Evolutionary conservation across 495 filamentous ascomycete genomes (phyloP), one percentile per base, ranked within the genome.

Genomic region (Penicillium ucsense): DNA sequence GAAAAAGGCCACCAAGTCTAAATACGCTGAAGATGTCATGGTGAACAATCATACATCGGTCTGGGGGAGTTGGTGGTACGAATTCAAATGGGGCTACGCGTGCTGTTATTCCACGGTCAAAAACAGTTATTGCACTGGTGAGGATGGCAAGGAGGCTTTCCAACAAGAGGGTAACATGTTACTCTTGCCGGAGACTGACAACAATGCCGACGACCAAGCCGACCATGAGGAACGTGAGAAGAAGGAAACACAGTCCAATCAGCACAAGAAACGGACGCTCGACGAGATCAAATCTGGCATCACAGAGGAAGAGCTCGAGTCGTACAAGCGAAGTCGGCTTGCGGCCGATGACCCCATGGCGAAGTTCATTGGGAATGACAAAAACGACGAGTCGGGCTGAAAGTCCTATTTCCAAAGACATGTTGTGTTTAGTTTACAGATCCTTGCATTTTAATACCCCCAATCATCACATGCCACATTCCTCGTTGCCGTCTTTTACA

Each of bases 31-130:
- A 56, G 88, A 98, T 54, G 74, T 95, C 4, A 68, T 88, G 51
- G 72, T 80, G 64, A 91, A 94, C 68, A 98, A 98, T 56, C 92
- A 98, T 62, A 88, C 81, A 20, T 80, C 85, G 0, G 88, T 95
- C 1, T 98, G 90, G 87, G 92, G 92, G 34, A 95, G 89, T 59
- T 98, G 92, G 92, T 98, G 92, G 92, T 76, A 79, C 37, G 81
- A 88, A 47, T 96, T 95, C 68, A 74, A 84, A 66, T 98, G 92
- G 92, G 92, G 94, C n/a, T 98, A 95, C 64, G 78, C 87, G 28
- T 98, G 92, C 67, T 98, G 92, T 73, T 88, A 86, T 63, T 94
- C 88, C 2, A 84, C 81, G 5, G 78, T 92, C 38, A 95, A 94
- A 70, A 96, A 97, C 60, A 94, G 87, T 61, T 98, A 96, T 56